These are phyloP conservation scores for Quambalaria eucalypti DNA, from an alignment of 1,284 basidiomycete species.

Conservation along the genomic window DNA sequence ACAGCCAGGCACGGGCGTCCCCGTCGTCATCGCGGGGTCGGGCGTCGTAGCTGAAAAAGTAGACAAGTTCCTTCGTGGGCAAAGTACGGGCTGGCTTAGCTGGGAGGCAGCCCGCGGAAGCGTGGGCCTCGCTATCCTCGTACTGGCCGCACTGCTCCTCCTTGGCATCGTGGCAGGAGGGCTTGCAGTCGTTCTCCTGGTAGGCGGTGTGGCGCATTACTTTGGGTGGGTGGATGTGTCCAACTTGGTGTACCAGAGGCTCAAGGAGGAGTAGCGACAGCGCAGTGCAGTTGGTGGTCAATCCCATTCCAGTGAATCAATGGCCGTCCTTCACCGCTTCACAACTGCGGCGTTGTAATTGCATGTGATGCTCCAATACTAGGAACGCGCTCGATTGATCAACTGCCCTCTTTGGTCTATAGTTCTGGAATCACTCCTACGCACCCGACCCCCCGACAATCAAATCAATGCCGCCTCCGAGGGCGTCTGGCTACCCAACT, in stretches of 20 bases:
- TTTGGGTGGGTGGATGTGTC: conserved; percentile 14
- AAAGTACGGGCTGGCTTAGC: conserved; percentile 15
- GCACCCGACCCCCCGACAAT: too few species aligned
- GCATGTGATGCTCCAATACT: too few species aligned
- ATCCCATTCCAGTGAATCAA: too few species aligned
- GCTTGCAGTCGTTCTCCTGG: neutral
- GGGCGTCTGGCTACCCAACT: too few species aligned
- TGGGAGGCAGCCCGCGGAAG: conserved; percentile 18
- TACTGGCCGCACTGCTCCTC: neutral
- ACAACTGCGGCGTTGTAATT: too few species aligned
- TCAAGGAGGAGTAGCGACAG: conserved; percentile 5
- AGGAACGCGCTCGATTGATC: too few species aligned
- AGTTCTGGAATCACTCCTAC: too few species aligned
- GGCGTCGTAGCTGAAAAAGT: conserved; percentile 28
- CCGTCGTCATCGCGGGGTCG: conserved; percentile 35
- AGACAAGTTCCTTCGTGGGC: conserved; percentile 14
- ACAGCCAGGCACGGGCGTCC: conserved; percentile 47
- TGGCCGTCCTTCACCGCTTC: too few species aligned
- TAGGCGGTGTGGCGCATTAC: conserved; percentile 6
- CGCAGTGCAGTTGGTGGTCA: too few species aligned
- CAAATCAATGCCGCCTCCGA: too few species aligned
- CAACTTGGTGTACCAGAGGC: conserved; percentile 9
- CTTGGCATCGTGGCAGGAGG: neutral
- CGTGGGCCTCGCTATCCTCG: conserved; percentile 9
- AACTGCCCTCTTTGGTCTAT: too few species aligned